Conservation (phyloP, 2,329 filamentous ascomycete species). For the Dothistroma pini region DNA sequence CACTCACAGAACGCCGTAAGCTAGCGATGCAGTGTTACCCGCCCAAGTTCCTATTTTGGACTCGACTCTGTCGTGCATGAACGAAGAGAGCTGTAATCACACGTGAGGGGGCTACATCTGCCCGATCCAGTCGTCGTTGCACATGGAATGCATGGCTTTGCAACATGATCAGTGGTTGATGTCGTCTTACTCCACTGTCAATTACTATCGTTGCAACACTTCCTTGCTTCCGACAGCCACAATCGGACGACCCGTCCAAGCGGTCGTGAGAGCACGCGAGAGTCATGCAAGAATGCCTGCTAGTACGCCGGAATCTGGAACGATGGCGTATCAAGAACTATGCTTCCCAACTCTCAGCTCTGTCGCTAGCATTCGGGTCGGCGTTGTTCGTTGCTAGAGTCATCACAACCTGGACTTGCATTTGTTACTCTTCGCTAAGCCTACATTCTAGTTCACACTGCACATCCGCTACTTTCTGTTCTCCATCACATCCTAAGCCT, state of each 20-base stretch:
- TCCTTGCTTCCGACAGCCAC: constrained; percentile 19
- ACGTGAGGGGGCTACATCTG: not conserved
- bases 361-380: not conserved
- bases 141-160: constrained; percentile 1
- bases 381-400: not conserved
- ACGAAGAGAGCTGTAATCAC: not conserved
- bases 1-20: not conserved
- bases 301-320: constrained; percentile 12
- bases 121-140: constrained; percentile 1
- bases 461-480: not conserved
- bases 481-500: not conserved
- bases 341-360: constrained; percentile 14
- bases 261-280: constrained; percentile 19
- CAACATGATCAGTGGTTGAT: not conserved
- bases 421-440: constrained; percentile 2
- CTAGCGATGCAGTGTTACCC: constrained; percentile 5
- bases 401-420: not conserved
- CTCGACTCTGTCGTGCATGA: not conserved
- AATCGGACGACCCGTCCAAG: constrained; percentile 13
- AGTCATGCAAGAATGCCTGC: constrained; percentile 19
- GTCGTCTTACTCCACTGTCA: not conserved
- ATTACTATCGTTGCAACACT: not conserved
- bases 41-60: not conserved
- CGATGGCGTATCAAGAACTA: constrained; percentile 11
- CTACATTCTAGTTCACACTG: not conserved